Percentiles rank a stretch among this genome's conserved stretches.
These are phyloP conservation scores for Alternaria sp. DNA, from an alignment of 2,329 filamentous ascomycete species.

Conservation along the genomic window DNA sequence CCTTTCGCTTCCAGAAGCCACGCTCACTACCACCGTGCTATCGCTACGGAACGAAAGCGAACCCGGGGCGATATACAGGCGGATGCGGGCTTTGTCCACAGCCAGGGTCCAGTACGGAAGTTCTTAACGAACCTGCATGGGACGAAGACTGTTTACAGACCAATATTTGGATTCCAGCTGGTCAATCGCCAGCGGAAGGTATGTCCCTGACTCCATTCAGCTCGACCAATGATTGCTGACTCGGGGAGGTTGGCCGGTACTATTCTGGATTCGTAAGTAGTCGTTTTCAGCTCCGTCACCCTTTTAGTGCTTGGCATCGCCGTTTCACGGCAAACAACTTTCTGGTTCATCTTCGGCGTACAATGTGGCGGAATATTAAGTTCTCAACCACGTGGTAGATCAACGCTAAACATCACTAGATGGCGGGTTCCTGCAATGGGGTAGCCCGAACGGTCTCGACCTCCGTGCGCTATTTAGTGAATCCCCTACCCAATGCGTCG, in stretches of 20 bases:
- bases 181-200: conserved; percentile 53
- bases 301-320: conserved; percentile 6
- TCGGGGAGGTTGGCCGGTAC: conserved; percentile 63
- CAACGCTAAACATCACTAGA: conserved; percentile 44
- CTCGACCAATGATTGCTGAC: conserved; percentile 10
- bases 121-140: conserved; percentile 43
- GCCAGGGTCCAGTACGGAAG: conserved; percentile 35
- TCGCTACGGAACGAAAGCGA: conserved; percentile 60
- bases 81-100: conserved; percentile 62
- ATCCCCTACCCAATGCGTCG: conserved; percentile 56
- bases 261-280: conserved; percentile 64
- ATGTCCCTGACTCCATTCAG: background rate
- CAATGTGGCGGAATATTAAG: background rate
- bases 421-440: conserved; percentile 67
- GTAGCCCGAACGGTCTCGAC: conserved; percentile 59
- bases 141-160: conserved; percentile 66
- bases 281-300: background rate
- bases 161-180: conserved; percentile 65
- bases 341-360: background rate
- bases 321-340: conserved; percentile 6
- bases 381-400: conserved; percentile 10
- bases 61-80: conserved; percentile 58
- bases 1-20: conserved; percentile 61
- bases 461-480: conserved; percentile 59
- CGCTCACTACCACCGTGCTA: conserved; percentile 58